These are phyloP conservation scores for Amanita rubescens DNA, from an alignment of 768 basidiomycete species.

Conservation along the genomic window DNA sequence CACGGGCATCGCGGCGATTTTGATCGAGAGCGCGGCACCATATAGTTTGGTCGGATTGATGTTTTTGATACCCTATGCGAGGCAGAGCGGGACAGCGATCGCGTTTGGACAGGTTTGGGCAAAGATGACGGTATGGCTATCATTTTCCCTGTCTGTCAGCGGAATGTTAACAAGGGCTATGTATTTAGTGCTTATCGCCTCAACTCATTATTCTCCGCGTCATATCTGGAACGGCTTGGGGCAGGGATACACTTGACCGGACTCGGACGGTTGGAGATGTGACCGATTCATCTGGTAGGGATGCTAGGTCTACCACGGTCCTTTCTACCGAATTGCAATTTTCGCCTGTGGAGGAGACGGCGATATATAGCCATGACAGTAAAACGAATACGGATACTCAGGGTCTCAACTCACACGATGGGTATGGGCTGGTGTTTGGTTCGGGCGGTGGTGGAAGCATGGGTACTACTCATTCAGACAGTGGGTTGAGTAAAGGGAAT, in stretches of 20 bases:
- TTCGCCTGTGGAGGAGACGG: neutral
- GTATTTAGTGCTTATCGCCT: constrained; percentile 16
- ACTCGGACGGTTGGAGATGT: neutral
- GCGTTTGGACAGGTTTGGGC: constrained; percentile 35
- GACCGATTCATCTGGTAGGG: neutral
- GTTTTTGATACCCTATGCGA: constrained; percentile 31
- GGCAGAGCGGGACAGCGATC: constrained; percentile 23
- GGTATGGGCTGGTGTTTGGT: too few species aligned
- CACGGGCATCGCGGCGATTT: constrained; percentile 28
- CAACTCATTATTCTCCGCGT: constrained; percentile 20
- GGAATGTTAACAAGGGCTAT: neutral
- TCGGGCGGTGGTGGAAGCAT: too few species aligned
- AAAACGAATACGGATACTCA: too few species aligned
- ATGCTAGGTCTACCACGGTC: neutral
- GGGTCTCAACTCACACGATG: too few species aligned
- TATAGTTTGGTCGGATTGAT: constrained; percentile 31
- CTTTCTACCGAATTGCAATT: neutral
- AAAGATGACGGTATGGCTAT: constrained; percentile 31
- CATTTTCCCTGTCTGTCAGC: neutral
- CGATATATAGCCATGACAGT: too few species aligned
- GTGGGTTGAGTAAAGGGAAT: too few species aligned
- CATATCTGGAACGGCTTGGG: constrained; percentile 19
- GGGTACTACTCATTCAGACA: too few species aligned
- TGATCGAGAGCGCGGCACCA: constrained; percentile 34
- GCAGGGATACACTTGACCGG: constrained; percentile 8